Evolutionary conservation across 495 filamentous ascomycete species (phyloP).

Genomic region (Lasiosphaeria ovina): DNA sequence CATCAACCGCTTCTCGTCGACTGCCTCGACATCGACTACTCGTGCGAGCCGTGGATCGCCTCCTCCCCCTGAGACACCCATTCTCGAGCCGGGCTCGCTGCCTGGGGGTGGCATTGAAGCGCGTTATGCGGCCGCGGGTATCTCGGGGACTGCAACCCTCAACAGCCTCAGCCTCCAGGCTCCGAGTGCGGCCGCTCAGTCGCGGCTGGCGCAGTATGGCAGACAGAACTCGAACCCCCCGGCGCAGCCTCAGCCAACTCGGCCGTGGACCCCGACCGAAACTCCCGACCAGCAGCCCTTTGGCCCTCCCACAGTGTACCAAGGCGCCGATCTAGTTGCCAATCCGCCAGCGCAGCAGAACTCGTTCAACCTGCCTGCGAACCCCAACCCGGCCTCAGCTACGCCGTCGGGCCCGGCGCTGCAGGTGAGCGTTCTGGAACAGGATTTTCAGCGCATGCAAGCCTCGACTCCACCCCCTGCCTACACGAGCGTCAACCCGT

Average conservation of each 20-base stretch:
- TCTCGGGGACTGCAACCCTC: slow-evolving; percentile 78
- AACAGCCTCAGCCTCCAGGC: slow-evolving; percentile 74
- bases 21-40: slow-evolving; percentile 90
- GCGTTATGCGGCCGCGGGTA: slow-evolving; percentile 82
- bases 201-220: slow-evolving; percentile 72
- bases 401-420: slow-evolving; percentile 27
- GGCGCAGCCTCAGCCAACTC: slow-evolving; percentile 49
- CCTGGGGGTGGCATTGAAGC: slow-evolving; percentile 81
- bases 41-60: slow-evolving; percentile 89
- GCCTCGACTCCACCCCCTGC: slow-evolving; percentile 87
- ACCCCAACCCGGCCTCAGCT: slow-evolving; percentile 28
- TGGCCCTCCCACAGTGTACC: slow-evolving; percentile 90
- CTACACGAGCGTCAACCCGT: slow-evolving; percentile 74
- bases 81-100: slow-evolving; percentile 66
- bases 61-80: slow-evolving; percentile 93
- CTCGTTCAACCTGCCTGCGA: slow-evolving; percentile 30
- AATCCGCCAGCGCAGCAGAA: slow-evolving; percentile 25
- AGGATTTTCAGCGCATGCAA: slow-evolving; percentile 85
- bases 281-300: slow-evolving; percentile 82
- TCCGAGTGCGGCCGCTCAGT: slow-evolving; percentile 78
- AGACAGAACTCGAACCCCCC: slow-evolving; percentile 26
- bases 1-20: slow-evolving; percentile 80
- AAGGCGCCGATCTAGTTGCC: slow-evolving; percentile 63
- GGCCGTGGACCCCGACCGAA: slow-evolving; percentile 97
- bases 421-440: slow-evolving; percentile 67